Evolutionary conservation across 805 yeast species (phyloP).

Genomic region (Candida xiaguanensis): DNA sequence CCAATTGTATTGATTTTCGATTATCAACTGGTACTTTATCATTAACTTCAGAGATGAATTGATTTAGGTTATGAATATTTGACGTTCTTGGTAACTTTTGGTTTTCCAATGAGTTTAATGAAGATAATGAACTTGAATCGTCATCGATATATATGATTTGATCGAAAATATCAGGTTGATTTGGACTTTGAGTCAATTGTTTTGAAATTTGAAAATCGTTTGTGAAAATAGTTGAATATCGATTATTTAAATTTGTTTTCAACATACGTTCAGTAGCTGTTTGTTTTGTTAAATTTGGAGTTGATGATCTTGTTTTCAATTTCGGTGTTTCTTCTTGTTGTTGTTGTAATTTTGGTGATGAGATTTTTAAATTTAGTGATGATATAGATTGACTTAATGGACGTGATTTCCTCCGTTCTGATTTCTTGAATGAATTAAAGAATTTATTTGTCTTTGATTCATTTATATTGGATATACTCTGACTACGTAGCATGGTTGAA

Average conservation of each 20-base stretch:
- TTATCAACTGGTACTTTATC: slow-evolving; percentile 14
- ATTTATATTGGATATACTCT: slow-evolving; percentile 20
- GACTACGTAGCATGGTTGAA: slow-evolving; percentile 24
- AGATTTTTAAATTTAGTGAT: slow-evolving; percentile 8
- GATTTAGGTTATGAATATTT: slow-evolving; percentile 15
- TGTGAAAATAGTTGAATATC: slow-evolving; percentile 4
- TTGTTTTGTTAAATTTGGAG: slow-evolving; percentile 17
- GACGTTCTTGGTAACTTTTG: slow-evolving; percentile 13
- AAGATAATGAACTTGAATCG: slow-evolving; percentile 8
- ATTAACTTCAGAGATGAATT: slow-evolving; percentile 14
- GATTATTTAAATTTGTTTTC: neutral
- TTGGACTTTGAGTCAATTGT: too few species aligned
- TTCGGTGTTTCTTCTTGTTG: slow-evolving; percentile 7
- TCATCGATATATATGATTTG: slow-evolving; percentile 16
- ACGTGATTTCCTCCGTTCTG: slow-evolving; percentile 10
- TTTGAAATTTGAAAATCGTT: neutral
- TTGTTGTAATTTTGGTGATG: slow-evolving; percentile 3
- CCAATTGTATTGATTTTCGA: slow-evolving; percentile 20
- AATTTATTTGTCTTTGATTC: slow-evolving; percentile 16
- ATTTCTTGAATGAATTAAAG: slow-evolving; percentile 11
- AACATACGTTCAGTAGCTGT: slow-evolving; percentile 3
- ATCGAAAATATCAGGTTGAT: slow-evolving; percentile 8
- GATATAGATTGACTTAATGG: slow-evolving; percentile 16
- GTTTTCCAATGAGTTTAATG: neutral
- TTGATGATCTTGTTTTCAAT: slow-evolving; percentile 19